phyloP scores from a whole-genome alignment of 306 rosid species.

The Prunus mume region DNA sequence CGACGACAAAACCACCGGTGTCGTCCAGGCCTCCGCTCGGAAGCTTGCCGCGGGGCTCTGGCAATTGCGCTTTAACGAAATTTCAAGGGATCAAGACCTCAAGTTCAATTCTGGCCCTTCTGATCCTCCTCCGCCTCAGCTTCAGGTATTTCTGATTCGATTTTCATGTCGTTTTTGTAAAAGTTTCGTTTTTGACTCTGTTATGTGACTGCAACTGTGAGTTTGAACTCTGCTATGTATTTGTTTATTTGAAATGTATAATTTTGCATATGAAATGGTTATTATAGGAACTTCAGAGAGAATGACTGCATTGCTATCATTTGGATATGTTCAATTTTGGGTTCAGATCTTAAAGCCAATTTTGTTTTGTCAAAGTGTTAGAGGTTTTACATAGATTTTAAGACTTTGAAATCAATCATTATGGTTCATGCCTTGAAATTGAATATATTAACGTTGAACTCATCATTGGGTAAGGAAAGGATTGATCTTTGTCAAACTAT shows the following conservation, averaged over 20 bases:
- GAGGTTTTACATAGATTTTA: neutral
- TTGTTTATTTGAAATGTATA: neutral
- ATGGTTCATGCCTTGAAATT: neutral
- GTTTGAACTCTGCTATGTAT: neutral
- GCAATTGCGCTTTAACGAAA: constrained; percentile 33
- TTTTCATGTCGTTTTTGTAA: neutral
- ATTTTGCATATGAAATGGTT: neutral
- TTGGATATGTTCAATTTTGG: too few relatives aligned
- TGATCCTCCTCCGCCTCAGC: neutral
- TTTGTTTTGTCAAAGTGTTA: too few relatives aligned
- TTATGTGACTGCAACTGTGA: neutral
- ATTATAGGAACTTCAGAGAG: neutral
- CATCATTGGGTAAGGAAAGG: neutral
- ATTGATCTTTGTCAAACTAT: neutral
- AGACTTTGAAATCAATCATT: too few relatives aligned
- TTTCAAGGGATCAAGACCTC: constrained; percentile 14
- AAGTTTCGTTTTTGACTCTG: neutral
- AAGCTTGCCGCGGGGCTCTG: constrained; percentile 66
- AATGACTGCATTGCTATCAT: too few relatives aligned
- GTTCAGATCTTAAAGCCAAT: too few relatives aligned
- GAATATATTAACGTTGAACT: neutral
- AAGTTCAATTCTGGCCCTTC: neutral
- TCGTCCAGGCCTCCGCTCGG: constrained; percentile 40
- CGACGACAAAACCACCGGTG: constrained; percentile 8
- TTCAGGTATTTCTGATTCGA: constrained; percentile 29